A percentile compares a stretch with the other conserved stretches of the same genome.
These are phyloP conservation scores for Nothophaeocryptopus gaeumannii DNA, from an alignment of 2,329 filamentous ascomycete genomes.

Conservation along the genomic window DNA sequence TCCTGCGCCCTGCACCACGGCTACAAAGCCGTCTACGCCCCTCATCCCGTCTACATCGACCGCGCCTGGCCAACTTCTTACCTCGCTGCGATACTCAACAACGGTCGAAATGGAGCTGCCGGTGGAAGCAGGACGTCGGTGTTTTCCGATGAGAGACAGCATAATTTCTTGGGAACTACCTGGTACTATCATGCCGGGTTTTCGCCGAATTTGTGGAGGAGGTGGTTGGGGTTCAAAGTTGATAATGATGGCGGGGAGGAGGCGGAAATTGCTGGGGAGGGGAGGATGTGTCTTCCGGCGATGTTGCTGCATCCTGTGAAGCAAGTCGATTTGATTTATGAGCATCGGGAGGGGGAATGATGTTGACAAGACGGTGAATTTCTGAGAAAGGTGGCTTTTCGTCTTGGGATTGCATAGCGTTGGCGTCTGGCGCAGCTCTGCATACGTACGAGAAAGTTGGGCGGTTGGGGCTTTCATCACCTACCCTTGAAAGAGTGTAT, in stretches of 20 bases:
- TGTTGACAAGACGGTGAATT: too few species aligned
- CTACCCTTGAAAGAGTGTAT: too few species aligned
- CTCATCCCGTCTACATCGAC: constrained; percentile 57
- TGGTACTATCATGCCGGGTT: constrained; percentile 56
- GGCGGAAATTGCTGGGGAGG: constrained; percentile 44
- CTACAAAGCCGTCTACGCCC: constrained; percentile 69
- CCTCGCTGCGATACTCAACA: constrained; percentile 56
- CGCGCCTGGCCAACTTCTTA: constrained; percentile 55
- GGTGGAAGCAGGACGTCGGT: constrained; percentile 49
- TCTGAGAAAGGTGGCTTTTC: too few species aligned
- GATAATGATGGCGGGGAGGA: constrained; percentile 50
- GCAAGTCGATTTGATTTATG: constrained; percentile 48
- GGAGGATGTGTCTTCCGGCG: constrained; percentile 49
- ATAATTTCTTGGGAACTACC: constrained; percentile 53
- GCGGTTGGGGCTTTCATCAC: too few species aligned
- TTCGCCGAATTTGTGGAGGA: constrained; percentile 53
- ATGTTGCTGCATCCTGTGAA: constrained; percentile 52
- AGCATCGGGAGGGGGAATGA: constrained; percentile 35
- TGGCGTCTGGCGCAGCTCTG: too few species aligned
- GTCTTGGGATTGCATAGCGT: too few species aligned
- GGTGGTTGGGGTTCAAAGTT: constrained; percentile 56
- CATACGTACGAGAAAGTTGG: too few species aligned
- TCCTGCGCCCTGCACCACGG: constrained; percentile 71
- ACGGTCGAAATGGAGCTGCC: constrained; percentile 51
- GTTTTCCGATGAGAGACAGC: constrained; percentile 52